Evolutionary conservation across 2,329 filamentous ascomycete species (phyloP).

Genomic region (Podosphaera fusca): DNA sequence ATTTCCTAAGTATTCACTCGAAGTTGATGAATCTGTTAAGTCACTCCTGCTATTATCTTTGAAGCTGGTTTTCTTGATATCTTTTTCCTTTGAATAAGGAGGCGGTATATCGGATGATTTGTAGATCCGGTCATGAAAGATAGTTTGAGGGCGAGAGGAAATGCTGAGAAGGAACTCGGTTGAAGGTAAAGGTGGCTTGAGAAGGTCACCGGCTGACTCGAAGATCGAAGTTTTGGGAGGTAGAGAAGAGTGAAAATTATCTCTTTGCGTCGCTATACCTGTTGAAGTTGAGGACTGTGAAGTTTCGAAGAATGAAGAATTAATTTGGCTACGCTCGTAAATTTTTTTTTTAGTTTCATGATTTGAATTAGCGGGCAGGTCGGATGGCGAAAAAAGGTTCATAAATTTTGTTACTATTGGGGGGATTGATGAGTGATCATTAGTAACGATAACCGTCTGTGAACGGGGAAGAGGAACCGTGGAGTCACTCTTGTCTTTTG

Average conservation of each 20-base stretch:
- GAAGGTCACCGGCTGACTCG: conserved; percentile 76
- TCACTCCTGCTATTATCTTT: background rate
- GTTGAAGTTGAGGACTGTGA: conserved; percentile 5
- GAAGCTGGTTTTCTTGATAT: background rate
- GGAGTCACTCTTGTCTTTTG: no score
- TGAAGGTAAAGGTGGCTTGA: conserved; percentile 72
- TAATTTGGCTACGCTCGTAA: conserved; percentile 55
- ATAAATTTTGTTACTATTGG: conserved; percentile 21
- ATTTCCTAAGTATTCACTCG: background rate
- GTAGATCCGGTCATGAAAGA: conserved; percentile 93
- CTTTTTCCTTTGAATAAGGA: conserved; percentile 36
- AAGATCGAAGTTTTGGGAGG: conserved; percentile 86
- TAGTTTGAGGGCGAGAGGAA: conserved; percentile 57
- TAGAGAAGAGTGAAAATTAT: conserved; percentile 20
- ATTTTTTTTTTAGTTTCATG: conserved; percentile 43
- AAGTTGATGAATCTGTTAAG: no score
- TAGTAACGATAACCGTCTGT: no score
- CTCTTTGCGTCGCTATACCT: background rate
- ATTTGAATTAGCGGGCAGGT: conserved; percentile 23
- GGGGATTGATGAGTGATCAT: no score
- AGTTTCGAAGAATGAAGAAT: conserved; percentile 22
- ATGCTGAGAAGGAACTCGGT: conserved; percentile 69
- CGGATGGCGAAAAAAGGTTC: conserved; percentile 46
- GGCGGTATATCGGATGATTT: conserved; percentile 81
- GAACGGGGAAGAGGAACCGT: no score